Base-by-base conservation (phyloP, 106 monocot genomes). In the Alisma plantagoaquatica region DNA sequence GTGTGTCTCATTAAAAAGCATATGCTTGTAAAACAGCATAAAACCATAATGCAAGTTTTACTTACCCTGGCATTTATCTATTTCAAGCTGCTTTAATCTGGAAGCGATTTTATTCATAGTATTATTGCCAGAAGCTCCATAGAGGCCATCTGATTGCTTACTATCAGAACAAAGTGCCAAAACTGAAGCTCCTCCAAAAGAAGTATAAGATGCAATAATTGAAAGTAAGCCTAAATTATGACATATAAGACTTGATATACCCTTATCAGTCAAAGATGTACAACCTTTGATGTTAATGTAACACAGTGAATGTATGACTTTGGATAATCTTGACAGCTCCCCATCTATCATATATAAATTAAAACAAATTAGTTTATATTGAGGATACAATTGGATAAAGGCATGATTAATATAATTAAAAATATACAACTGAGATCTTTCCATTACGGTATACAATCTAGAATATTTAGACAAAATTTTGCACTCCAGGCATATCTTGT, bases 1-100 rank as follows among this genome's bases (percentile, higher is more conserved):
- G n/a, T n/a, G n/a, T n/a, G n/a, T n/a, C n/a, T n/a, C n/a, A n/a
- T n/a, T n/a, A n/a, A n/a, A n/a, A n/a, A n/a, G n/a, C n/a, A n/a
- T n/a, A n/a, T n/a, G n/a, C n/a, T n/a, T 14, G 47, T 23, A 48
- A 27, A 3, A 20, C n/a, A n/a, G n/a, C n/a, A n/a, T n/a, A n/a
- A n/a, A n/a, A n/a, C n/a, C n/a, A n/a, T n/a, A n/a, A 53, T 63
- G 10, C 2, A 19, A 47, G 29, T 15, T 47, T 43, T 29, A 60
- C 62, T 72, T 31, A 88, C 88, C 75, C 49, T 61, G 73, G 54
- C 87, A 88, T 9, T 78, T 79, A 76, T 82, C 78, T 38, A 88
- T 66, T 46, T 88, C 69, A 29, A 88, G 73, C 63, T 75, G 52
- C 51, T 79, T 71, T 23, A 88, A 73, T 45, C 62, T 49, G 41